Evolutionary conservation across 805 yeast species (phyloP), one percentile per base, ranked within the genome.

Genomic region (Nakazawaea ernobii): DNA sequence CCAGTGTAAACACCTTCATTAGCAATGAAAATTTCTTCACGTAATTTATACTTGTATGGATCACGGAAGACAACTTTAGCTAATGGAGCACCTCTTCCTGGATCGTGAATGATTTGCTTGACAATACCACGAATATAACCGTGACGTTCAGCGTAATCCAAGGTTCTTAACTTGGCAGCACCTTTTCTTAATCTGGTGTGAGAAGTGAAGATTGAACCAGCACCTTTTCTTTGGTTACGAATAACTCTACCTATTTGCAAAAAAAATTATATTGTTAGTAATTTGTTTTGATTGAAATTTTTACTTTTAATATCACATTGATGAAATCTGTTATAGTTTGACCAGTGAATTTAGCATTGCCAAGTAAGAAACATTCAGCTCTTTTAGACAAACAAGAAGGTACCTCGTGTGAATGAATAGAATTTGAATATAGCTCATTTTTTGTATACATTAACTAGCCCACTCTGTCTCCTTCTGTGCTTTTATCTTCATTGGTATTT

Each of bases 171-270:
- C 88, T 92, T 92, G 73, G 99, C 99, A 74, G 99, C 98, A 76
- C 99, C 99, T 81, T 94, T 88, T 87, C 99, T 90, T 77, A 94
- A 88, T 80, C 98, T 92, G 84, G 98, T 92, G 94, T 92, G 96
- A 70, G 99, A 84, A 74, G 95, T 86, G 90, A 94, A 94, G 84
- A 94, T 90, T 70, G 98, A 92, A 74, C 99, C 98, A 77, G 97
- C 96, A 86, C 98, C 98, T 83, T 94, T 94, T 90, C 99, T 91
- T 86, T 94, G 99, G 86, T 94, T 94, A 82, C 99, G 95, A 83
- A 94, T 94, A 80, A 94, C 99, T 86, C 98, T 89, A 87, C 96
- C 96, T 82, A 66, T 66, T 48, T 13, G 27, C 14, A 13, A 17
- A 14, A 27, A 33, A 27, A 35, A n/a, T n/a, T 33, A 26, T 13